These are phyloP conservation scores for Onygenales sp. DNA, from an alignment of 2,329 filamentous ascomycete genomes.

Conservation along the genomic window DNA sequence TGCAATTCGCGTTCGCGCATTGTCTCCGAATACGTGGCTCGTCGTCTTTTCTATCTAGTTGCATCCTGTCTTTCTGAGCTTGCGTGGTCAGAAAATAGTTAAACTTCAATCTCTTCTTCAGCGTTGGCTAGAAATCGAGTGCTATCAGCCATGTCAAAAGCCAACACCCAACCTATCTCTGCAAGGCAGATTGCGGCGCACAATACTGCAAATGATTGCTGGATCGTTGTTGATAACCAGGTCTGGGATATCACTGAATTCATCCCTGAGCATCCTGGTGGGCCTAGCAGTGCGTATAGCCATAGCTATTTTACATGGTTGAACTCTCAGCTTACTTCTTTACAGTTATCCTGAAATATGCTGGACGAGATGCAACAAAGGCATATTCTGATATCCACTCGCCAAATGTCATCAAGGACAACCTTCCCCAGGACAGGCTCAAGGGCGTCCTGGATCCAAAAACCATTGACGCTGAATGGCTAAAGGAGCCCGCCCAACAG, in stretches of 20 bases:
- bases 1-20: no score
- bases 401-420: conserved; percentile 36
- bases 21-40: no score
- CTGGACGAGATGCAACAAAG: conserved; percentile 36
- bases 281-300: conserved; percentile 32
- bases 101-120: neutral
- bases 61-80: neutral
- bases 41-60: no score
- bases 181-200: conserved; percentile 40
- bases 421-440: conserved; percentile 34
- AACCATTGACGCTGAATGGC: conserved; percentile 42
- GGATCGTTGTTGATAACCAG: conserved; percentile 59
- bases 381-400: conserved; percentile 38
- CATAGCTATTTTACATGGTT: neutral
- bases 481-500: conserved; percentile 28
- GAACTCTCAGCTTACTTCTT: neutral
- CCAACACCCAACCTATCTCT: conserved; percentile 26
- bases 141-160: conserved; percentile 8
- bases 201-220: conserved; percentile 43
- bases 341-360: conserved; percentile 35
- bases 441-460: conserved; percentile 42
- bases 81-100: neutral
- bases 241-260: conserved; percentile 62
- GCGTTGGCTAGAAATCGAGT: neutral
- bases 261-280: conserved; percentile 53